phyloP scores from a whole-genome alignment of 2,329 filamentous ascomycete genomes.

The Lasiodiplodia sp. region DNA sequence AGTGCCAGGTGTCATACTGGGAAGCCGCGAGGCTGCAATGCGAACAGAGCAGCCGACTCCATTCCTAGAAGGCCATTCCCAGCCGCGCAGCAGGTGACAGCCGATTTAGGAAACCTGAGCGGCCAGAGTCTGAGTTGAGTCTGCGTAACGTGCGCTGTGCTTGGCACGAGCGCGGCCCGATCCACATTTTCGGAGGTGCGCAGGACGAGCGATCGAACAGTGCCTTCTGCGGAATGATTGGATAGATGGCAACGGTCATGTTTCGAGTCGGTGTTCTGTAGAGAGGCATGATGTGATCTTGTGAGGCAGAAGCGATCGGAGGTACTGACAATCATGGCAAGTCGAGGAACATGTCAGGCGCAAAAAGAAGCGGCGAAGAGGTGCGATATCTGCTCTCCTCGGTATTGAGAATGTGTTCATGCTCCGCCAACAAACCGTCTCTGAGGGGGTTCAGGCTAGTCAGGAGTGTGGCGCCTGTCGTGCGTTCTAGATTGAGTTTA shows the following conservation, averaged over 20 bases:
- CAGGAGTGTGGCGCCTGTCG: slow-evolving; percentile 20
- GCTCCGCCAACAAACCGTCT: slow-evolving; percentile 1
- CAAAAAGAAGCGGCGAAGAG: background rate
- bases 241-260: slow-evolving; percentile 13
- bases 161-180: slow-evolving; percentile 15
- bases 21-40: background rate
- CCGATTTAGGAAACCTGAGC: background rate
- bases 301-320: background rate
- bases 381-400: background rate
- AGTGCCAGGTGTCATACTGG: slow-evolving; percentile 5
- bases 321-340: background rate
- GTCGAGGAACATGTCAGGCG: slow-evolving; percentile 2
- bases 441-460: background rate
- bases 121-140: background rate
- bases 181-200: background rate
- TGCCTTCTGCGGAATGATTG: background rate
- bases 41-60: background rate
- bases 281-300: slow-evolving; percentile 15
- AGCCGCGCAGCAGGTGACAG: slow-evolving; percentile 12
- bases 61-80: slow-evolving; percentile 9
- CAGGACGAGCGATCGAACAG: background rate
- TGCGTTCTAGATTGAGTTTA: background rate
- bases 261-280: slow-evolving; percentile 19
- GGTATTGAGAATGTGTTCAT: slow-evolving; percentile 3
- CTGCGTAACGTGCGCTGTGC: background rate